Conservation (phyloP, 257 asterid species). For the Nicotiana knightiana region DNA sequence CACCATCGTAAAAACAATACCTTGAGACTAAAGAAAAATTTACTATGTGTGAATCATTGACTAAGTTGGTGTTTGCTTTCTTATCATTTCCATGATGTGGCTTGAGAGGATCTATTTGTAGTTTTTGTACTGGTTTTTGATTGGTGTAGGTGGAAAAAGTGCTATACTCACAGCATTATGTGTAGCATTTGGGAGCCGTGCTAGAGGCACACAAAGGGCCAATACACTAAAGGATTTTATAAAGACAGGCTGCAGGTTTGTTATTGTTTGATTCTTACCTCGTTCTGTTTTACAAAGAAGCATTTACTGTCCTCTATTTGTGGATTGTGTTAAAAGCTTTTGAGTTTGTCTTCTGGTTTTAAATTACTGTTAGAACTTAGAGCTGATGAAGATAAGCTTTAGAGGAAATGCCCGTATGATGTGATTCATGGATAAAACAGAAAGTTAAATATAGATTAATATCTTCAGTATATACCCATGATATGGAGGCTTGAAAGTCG, state of each 20-base stretch:
- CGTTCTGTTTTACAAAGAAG: background rate
- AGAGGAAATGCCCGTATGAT: background rate
- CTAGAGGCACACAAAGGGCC: slow-evolving; percentile 90
- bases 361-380: background rate
- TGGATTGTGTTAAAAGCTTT: background rate
- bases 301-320: background rate
- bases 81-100: background rate
- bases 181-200: slow-evolving; percentile 92
- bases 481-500: background rate
- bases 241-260: slow-evolving; percentile 86
- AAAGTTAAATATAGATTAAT: background rate
- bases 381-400: background rate
- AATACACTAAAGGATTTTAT: slow-evolving; percentile 75
- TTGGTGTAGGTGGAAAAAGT: slow-evolving; percentile 77
- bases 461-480: background rate
- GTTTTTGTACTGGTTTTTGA: background rate
- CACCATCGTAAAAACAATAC: background rate
- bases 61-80: background rate
- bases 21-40: background rate
- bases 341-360: background rate
- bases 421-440: background rate
- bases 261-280: background rate
- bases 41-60: background rate
- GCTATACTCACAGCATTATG: slow-evolving; percentile 89
- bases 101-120: slow-evolving; percentile 7